These are phyloP conservation scores for Theileria parva DNA, from an alignment of 169 alveolate species.

Conservation along the genomic window DNA sequence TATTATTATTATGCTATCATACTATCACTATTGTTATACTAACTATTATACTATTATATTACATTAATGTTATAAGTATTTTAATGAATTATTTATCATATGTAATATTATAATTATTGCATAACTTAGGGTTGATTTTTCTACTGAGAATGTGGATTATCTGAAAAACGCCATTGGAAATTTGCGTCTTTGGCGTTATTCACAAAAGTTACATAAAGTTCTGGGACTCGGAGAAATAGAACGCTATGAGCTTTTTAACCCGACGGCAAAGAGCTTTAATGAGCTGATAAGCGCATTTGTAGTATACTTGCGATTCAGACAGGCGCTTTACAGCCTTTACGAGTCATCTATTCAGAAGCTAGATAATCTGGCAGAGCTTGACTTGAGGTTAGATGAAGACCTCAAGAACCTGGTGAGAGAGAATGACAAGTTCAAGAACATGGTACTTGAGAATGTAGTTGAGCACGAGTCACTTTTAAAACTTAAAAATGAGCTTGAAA, in stretches of 20 bases:
- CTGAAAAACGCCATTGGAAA: conserved; percentile 53
- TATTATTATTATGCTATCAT: neutral
- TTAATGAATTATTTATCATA: too few species aligned
- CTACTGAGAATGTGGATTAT: conserved; percentile 36
- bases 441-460: conserved; percentile 18
- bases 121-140: conserved; percentile 30
- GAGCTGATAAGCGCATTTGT: conserved; percentile 51
- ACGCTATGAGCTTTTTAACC: conserved; percentile 55
- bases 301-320: conserved; percentile 55
- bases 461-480: conserved; percentile 6
- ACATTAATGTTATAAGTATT: too few species aligned
- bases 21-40: too few species aligned
- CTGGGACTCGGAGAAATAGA: conserved; percentile 61
- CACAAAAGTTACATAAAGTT: conserved; percentile 50
- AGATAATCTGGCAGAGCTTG: conserved; percentile 49
- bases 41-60: too few species aligned
- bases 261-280: conserved; percentile 53
- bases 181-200: conserved; percentile 64
- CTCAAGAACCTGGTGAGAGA: conserved; percentile 24
- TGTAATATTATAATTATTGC: neutral
- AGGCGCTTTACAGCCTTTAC: conserved; percentile 43
- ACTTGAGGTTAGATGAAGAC: conserved; percentile 30
- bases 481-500: conserved; percentile 36
- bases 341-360: conserved; percentile 39
- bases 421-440: conserved; percentile 27